These are phyloP conservation scores for Magnaporthiopsis rhizophila DNA, from an alignment of 2,329 filamentous ascomycete genomes.

Conservation along the genomic window DNA sequence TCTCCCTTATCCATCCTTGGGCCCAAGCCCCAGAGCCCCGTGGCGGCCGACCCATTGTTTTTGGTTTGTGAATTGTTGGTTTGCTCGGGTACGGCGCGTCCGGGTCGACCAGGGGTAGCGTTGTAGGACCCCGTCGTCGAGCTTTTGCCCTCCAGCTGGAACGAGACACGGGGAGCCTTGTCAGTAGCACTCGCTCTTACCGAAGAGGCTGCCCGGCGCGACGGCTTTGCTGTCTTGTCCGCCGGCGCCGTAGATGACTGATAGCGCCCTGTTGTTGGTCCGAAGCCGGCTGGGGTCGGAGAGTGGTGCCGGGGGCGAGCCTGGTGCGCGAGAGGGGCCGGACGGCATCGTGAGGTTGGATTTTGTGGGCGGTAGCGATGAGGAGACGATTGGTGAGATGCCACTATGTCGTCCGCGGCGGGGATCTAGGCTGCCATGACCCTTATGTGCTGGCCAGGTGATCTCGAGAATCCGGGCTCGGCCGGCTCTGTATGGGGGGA, in stretches of 20 bases:
- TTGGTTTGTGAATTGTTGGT: conserved; percentile 48
- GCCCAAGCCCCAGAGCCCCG: conserved; percentile 34
- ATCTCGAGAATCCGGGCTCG: background rate
- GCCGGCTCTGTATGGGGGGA: conserved; percentile 3
- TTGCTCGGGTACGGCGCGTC: conserved; percentile 47
- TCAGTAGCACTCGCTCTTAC: conserved; percentile 9
- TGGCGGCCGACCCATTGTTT: conserved; percentile 45
- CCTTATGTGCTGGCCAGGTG: background rate
- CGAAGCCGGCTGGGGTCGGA: conserved; percentile 3
- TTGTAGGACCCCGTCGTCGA: conserved; percentile 24
- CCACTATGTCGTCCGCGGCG: too few relatives aligned
- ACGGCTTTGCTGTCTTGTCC: background rate
- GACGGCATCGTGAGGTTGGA: background rate
- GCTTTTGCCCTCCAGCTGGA: background rate
- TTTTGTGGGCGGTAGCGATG: background rate
- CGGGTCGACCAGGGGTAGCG: conserved; percentile 42
- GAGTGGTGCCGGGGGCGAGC: conserved; percentile 1
- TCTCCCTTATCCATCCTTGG: conserved; percentile 35
- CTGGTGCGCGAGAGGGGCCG: background rate
- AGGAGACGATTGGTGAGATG: too few relatives aligned
- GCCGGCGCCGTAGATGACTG: background rate
- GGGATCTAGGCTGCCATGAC: too few relatives aligned
- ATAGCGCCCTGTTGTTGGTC: conserved; percentile 2
- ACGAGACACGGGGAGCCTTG: conserved; percentile 1
- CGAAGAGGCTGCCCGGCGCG: conserved; percentile 6